phyloP scores from a whole-genome alignment of 306 rosid genomes.

The Quillaja saponaria region DNA sequence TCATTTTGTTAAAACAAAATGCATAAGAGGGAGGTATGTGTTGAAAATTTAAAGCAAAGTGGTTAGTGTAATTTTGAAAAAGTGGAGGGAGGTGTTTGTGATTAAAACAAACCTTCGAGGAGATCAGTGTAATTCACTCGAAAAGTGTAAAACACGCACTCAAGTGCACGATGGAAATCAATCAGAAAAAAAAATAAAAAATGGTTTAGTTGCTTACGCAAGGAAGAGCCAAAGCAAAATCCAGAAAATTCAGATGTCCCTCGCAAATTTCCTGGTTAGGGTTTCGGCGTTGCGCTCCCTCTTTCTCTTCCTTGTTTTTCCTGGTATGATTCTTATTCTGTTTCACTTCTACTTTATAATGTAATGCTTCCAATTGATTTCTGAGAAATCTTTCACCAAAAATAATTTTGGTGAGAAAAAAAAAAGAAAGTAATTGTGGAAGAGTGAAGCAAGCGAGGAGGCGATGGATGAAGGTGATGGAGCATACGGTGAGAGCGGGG shows the following conservation, averaged over 20 bases:
- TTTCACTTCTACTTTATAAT: conserved; percentile 13
- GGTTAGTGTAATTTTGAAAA: too few species aligned
- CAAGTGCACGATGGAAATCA: too few species aligned
- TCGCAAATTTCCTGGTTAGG: conserved; percentile 44
- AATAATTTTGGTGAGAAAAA: not conserved
- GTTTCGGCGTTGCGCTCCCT: conserved; percentile 52
- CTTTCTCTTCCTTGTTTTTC: conserved; percentile 7
- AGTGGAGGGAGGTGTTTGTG: too few species aligned
- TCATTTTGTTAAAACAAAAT: too few species aligned
- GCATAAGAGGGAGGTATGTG: too few species aligned
- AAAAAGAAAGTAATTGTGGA: not conserved
- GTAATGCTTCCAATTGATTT: not conserved
- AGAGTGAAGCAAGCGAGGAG: not conserved
- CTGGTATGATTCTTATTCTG: conserved; percentile 16
- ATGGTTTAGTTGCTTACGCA: conserved; percentile 9
- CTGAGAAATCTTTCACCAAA: not conserved
- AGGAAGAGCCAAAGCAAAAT: not conserved
- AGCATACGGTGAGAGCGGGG: conserved; percentile 63
- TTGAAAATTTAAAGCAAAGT: too few species aligned
- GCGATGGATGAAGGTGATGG: conserved; percentile 67
- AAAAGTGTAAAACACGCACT: too few species aligned
- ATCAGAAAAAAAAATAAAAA: not conserved
- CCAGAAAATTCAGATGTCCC: not conserved
- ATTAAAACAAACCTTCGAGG: too few species aligned
- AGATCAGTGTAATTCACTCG: too few species aligned